Base-by-base conservation (phyloP, 139 green algal species). In the Haematococcus sp. region DNA sequence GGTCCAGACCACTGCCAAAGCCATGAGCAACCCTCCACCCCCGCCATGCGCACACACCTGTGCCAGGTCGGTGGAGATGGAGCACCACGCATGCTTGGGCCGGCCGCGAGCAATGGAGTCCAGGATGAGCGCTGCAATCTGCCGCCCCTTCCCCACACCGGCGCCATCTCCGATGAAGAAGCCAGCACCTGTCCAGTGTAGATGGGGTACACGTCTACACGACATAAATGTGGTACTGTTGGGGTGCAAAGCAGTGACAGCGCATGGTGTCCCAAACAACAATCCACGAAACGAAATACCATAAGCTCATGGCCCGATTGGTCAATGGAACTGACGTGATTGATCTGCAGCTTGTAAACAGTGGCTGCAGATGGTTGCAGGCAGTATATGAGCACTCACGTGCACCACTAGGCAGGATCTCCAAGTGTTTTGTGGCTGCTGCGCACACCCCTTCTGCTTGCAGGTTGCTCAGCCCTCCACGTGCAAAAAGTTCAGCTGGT, bases 381-480 rank as follows among this genome's bases (percentile, higher is more conserved):
- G n/a, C n/a, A n/a, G n/a, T n/a, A n/a, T n/a, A n/a, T n/a, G n/a
- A 33, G 35, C 23, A 67, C 82, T 65, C 59, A 84, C 88, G 81
- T 40, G 90, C 76, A 0, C 90, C 91, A 7, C 60, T 85, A 2
- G 89, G 88, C 52, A 97, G 83, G 56, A 90, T 82, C 66, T 90
- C 56, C 32, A 84, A 83, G 86, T 98, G 93, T 72, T 92, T 92
- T 35, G 74, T 85, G 77, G 84, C 92, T 7, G 93, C 93, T 58
- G 93, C 93, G 31, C 91, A 55, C 34, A 97, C 78, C 9, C 90
- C 91, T 75, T 98, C 93, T 63, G 97, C 85, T 82, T 98, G 93
- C 84, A 97, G 78, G 60, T 77, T 73, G 59, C 83, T 92, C 20
- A 97, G 88, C 78, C 90, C 91, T 31, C 91, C 91, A 3, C 22